Evolutionary conservation across 345 rosid genomes (phyloP), one percentile per base, ranked within the genome.

Genomic region (Hibiscus syriacus): DNA sequence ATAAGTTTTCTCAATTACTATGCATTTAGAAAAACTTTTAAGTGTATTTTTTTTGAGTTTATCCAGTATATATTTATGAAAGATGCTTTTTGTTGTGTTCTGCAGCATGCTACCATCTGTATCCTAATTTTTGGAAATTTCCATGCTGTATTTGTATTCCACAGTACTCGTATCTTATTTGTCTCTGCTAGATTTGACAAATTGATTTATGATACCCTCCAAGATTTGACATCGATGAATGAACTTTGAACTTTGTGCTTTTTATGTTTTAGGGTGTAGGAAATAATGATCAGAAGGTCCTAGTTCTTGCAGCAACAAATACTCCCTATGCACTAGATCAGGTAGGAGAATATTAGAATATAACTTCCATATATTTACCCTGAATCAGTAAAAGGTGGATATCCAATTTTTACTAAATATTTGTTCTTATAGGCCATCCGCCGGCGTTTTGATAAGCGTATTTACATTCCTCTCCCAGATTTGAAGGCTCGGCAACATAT

Each of bases 281-380:
- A n/a, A 67, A 83, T 79, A 79, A 78, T 63, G 92, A 89, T 69
- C 79, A 85, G 78, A 89, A 89, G 74, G 95, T 89, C 73, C 92
- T 89, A 54, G 83, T 89, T 74, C 95, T 89, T 76, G 88, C 95
- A 23, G 95, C 95, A 66, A 86, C 95, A 56, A 89, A 89, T 78
- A 89, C 92, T 26, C 95, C 95, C 7, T 86, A 89, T 78, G 86
- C 92, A n/a, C 78, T 89, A 39, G 95, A 89, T 83, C 95, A 89
- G 87, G 95, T 80, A 52, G 54, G 60, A 45, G 20, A 45, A 55
- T 32, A 39, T 46, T 7, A 45, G 41, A 61, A 25, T 39, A 19
- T 70, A 10, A 55, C 71, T 43, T 55, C n/a, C 39, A 27, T 30
- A 38, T 50, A 67, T 72, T 74, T 13, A 41, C 45, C 32, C 68